Conservation (phyloP, 2,329 filamentous ascomycete species). For the Hymenoscyphus repandus region DNA sequence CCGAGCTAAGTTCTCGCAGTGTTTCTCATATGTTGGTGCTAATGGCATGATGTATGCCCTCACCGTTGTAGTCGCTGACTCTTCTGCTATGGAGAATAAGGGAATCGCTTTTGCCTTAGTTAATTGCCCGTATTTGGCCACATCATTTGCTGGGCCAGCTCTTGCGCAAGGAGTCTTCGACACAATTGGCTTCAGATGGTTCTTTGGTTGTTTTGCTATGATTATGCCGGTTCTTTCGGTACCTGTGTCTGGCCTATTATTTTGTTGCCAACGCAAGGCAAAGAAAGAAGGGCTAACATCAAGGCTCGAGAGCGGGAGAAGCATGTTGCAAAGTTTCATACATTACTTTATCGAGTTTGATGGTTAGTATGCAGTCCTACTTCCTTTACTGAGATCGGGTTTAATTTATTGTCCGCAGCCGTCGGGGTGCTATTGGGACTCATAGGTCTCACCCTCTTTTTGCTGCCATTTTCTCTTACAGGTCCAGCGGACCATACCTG, state of each 20-base stretch:
- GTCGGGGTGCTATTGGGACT: slow-evolving; percentile 58
- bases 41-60: slow-evolving; percentile 56
- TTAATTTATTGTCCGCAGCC: slow-evolving; percentile 27
- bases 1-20: not conserved
- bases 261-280: slow-evolving; percentile 23
- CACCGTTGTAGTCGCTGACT: slow-evolving; percentile 62
- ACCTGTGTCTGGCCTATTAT: slow-evolving; percentile 50
- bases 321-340: slow-evolving; percentile 39
- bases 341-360: slow-evolving; percentile 61
- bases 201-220: slow-evolving; percentile 60
- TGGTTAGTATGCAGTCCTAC: slow-evolving; percentile 15
- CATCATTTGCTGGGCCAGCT: slow-evolving; percentile 56
- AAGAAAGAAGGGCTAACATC: slow-evolving; percentile 19
- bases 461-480: slow-evolving; percentile 65
- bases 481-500: slow-evolving; percentile 26
- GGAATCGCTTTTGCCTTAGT: slow-evolving; percentile 50
- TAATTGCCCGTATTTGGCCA: slow-evolving; percentile 59
- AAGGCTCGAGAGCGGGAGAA: slow-evolving; percentile 20
- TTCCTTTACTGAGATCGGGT: not conserved
- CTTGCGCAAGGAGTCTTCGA: slow-evolving; percentile 49
- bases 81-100: slow-evolving; percentile 58
- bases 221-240: slow-evolving; percentile 54
- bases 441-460: slow-evolving; percentile 55
- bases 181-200: slow-evolving; percentile 59
- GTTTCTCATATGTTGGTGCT: slow-evolving; percentile 24